Percentiles rank a stretch among this genome's conserved stretches.
Conservation (phyloP, 1,284 basidiomycete genomes). For the Puccinia novopanici region DNA sequence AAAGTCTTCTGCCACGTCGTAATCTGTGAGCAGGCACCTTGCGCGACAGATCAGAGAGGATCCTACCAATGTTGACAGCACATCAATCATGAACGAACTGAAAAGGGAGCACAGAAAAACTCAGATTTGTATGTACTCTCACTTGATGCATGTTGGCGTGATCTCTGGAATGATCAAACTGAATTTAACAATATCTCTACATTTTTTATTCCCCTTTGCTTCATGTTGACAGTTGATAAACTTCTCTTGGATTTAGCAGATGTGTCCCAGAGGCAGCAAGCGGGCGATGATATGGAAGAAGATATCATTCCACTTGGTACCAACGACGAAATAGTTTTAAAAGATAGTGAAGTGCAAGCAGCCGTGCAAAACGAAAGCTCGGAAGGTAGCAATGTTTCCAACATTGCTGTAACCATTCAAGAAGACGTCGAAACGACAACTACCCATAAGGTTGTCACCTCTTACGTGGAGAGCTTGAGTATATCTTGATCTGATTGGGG, state of each 20-base stretch:
- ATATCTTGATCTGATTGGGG: background rate
- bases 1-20: background rate
- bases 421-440: slow-evolving; percentile 23
- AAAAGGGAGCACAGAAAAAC: slow-evolving; percentile 11
- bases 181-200: background rate
- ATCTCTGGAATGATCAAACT: background rate
- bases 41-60: slow-evolving; percentile 5
- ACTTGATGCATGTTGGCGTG: background rate
- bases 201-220: background rate
- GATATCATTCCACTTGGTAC: background rate
- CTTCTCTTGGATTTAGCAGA: background rate
- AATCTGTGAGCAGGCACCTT: slow-evolving; percentile 8
- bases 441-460: slow-evolving; percentile 4
- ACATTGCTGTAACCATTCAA: background rate
- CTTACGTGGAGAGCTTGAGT: slow-evolving; percentile 10
- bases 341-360: background rate
- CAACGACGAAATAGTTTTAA: background rate
- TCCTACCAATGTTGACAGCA: background rate
- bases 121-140: background rate
- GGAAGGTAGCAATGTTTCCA: background rate
- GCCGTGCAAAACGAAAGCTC: background rate
- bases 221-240: slow-evolving; percentile 14
- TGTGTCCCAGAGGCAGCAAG: background rate
- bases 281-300: too few species aligned
- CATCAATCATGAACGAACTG: background rate